These are phyloP conservation scores for Dothistroma pini DNA, from an alignment of 2,329 filamentous ascomycete genomes.

Conservation along the genomic window DNA sequence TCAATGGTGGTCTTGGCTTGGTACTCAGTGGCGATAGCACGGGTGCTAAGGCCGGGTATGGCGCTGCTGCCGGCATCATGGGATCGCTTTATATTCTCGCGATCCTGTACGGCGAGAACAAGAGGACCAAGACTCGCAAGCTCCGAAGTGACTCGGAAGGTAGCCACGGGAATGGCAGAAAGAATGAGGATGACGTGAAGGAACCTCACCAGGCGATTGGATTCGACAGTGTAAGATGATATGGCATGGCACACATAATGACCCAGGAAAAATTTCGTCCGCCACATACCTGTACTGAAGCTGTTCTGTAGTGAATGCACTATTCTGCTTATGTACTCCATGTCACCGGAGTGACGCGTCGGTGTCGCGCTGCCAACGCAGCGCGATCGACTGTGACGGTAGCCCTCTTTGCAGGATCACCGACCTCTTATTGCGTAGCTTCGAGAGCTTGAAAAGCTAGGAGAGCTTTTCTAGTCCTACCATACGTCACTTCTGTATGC, in stretches of 20 bases:
- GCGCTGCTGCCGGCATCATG: constrained; percentile 48
- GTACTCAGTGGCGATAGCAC: constrained; percentile 41
- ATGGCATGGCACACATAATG: neutral
- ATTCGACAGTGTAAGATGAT: neutral
- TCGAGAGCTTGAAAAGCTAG: neutral
- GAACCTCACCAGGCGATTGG: neutral
- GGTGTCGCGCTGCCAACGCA: neutral
- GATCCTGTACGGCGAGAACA: constrained; percentile 30
- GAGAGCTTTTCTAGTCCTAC: neutral
- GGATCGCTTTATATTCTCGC: constrained; percentile 41
- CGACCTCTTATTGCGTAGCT: neutral
- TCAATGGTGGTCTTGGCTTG: constrained; percentile 56
- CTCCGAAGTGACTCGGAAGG: neutral
- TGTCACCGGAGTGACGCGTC: neutral
- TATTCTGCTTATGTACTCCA: neutral
- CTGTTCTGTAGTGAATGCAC: neutral
- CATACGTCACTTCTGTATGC: neutral
- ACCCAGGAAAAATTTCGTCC: neutral
- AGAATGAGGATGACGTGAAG: neutral
- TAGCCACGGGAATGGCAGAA: neutral
- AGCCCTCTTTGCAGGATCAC: neutral
- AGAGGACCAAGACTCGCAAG: constrained; percentile 13
- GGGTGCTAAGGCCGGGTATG: constrained; percentile 43
- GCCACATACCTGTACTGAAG: neutral
- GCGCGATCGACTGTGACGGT: neutral